Base-by-base conservation (phyloP, 805 yeast species). In the Candida nemodendra region DNA sequence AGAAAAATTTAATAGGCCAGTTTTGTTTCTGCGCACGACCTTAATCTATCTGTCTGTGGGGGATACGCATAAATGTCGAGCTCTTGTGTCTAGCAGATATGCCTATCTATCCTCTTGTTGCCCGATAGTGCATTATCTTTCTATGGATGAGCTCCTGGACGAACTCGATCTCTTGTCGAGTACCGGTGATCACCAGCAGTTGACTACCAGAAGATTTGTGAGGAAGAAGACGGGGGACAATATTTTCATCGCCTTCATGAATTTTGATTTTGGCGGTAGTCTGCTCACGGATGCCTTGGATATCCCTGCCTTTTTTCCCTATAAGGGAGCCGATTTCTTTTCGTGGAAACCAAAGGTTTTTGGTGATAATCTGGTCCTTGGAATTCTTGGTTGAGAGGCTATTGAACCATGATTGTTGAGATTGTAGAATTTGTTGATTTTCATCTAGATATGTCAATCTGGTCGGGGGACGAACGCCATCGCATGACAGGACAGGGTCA, bases 231-330 rank as follows among this genome's bases (percentile, higher is more conserved):
- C 18, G 18, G 11, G 14, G 35, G n/a, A 16, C 7, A 11, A 21
- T 21, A 32, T 1, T 56, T 53, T 30, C 49, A 38, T 27, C 34
- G 27, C 28, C 29, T n/a, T 48, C 71, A 9, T 68, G 45, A 4
- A 73, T 62, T 35, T 68, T 66, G 26, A 74, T 61, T 8, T 44
- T 52, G 4, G 76, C 73, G 0, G 54, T 44, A 1, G 72, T 59
- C 17, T 36, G 33, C 4, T 51, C 49, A 22, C 77, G 43, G 8
- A 73, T 52, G 4, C 35, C 34, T 26, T 57, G 61, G 11, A 74
- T 71, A 28, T 62, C 55, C 14, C 44, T 25, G 1, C 79, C 79
- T n/a, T 53, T 51, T 17, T 50, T 58, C 0, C 79, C 79, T 34
- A 74, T 72, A 5, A 73, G 43, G 32, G 55, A 63, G 1, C 71